Evolutionary conservation across 768 basidiomycete species (phyloP).

Genomic region (Coprinopsis sp.): DNA sequence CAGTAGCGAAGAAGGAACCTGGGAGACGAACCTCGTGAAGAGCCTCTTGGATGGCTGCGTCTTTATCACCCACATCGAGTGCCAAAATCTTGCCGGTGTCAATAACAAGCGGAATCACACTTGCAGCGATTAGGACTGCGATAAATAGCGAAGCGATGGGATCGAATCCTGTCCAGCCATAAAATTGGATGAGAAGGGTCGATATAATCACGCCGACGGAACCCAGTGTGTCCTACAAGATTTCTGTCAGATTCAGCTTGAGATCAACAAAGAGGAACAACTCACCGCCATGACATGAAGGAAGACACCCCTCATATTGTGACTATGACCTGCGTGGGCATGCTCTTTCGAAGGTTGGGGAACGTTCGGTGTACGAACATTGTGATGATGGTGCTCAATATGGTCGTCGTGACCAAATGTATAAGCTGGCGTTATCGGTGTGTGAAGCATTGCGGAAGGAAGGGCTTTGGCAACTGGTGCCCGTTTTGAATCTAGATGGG

Average conservation of each 20-base stretch:
- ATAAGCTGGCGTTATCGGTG: conserved; percentile 67
- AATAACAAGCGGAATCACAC: conserved; percentile 91
- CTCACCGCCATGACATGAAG: conserved; percentile 92
- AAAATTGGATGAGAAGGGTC: conserved; percentile 89
- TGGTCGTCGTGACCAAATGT: conserved; percentile 50
- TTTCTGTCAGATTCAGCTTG: too few relatives aligned
- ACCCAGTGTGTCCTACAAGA: conserved; percentile 87
- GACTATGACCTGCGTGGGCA: conserved; percentile 70
- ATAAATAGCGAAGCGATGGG: conserved; percentile 97
- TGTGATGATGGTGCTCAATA: conserved; percentile 40
- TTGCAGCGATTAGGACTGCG: conserved; percentile 89
- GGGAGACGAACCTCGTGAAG: conserved; percentile 52
- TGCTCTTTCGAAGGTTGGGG: conserved; percentile 26
- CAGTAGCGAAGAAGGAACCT: not conserved
- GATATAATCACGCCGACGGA: conserved; percentile 98
- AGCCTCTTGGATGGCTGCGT: conserved; percentile 49
- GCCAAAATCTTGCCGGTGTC: conserved; percentile 88
- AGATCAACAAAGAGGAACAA: conserved; percentile 3
- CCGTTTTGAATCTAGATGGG: conserved; percentile 28
- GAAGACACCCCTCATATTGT: conserved; percentile 99
- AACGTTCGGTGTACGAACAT: conserved; percentile 34
- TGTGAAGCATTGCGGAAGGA: conserved; percentile 26
- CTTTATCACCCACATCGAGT: conserved; percentile 73
- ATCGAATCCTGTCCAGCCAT: conserved; percentile 99
- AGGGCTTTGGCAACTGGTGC: conserved; percentile 23